Base-by-base conservation (phyloP, 2,329 filamentous ascomycete species). In the Sporothrix dimorphospora region DNA sequence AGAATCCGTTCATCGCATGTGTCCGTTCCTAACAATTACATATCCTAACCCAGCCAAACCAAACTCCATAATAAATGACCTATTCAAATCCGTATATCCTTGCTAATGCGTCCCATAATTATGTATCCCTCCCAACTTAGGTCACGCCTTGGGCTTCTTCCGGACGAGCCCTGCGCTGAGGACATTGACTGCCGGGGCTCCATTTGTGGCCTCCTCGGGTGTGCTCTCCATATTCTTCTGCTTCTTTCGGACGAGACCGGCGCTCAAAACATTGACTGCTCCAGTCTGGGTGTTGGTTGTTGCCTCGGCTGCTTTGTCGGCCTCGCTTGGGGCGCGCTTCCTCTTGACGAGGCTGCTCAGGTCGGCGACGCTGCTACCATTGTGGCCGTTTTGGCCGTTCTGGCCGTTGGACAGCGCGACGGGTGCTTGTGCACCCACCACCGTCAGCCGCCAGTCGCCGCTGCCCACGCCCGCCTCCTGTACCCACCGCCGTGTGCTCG, bases 401-500 rank as follows among this genome's bases (percentile, higher is more conserved):
- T 16, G 7, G 11, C 40, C 51, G 45, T 42, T 30, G 16, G 11
- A 5, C 9, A 30, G 42, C 27, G 78, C 74, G 12, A 77, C 69
- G 42, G 79, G 34, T n/a, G 34, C 79, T 42, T 80, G 79, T 42
- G 77, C 80, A 0, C 89, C 89, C 3, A 80, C 78, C 1, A 91
- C 81, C 0, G 81, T 80, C 9, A 84, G 78, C 0, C 87, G 86
- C 88, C 88, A 91, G 24, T 79, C 76, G 0, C 82, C 80, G 0
- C 82, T 80, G 0, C 86, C 85, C 72, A 84, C 82, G 19, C 86
- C 87, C 0, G 91, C 88, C 77, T 95, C 92, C 16, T 85, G 85
- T 57, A 90, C 84, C 92, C 92, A 96, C 70, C 91, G 88, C 69
- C 81, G 82, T 2, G 92, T 93, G 77, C 91, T 93, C 42, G 84